phyloP scores from a whole-genome alignment of 2,329 filamentous ascomycete species.

The Calonectria multiphialidica region DNA sequence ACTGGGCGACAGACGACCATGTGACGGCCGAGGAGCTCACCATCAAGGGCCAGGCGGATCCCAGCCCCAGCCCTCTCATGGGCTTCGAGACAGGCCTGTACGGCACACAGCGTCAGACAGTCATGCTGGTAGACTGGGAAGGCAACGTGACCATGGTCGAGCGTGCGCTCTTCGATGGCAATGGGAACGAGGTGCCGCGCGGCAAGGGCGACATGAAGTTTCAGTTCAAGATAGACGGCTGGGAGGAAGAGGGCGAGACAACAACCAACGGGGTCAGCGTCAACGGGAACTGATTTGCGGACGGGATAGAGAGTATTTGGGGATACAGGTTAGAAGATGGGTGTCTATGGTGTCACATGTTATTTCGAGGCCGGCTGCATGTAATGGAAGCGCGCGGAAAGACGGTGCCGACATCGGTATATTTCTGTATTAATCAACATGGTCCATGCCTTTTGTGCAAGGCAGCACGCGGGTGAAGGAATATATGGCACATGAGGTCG shows the following conservation, averaged over 20 bases:
- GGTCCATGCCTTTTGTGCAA: not conserved
- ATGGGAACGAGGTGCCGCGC: slow-evolving; percentile 65
- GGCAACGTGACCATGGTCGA: slow-evolving; percentile 72
- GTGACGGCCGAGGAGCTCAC: slow-evolving; percentile 52
- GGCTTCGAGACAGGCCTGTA: slow-evolving; percentile 71
- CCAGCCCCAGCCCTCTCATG: slow-evolving; percentile 45
- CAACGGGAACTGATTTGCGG: slow-evolving; percentile 13
- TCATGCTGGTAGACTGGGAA: slow-evolving; percentile 72
- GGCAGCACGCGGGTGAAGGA: not conserved
- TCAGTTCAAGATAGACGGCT: slow-evolving; percentile 68
- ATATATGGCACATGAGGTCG: too few species aligned
- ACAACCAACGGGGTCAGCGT: not conserved
- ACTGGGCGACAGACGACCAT: slow-evolving; percentile 54
- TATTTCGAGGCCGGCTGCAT: not conserved
- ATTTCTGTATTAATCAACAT: slow-evolving; percentile 4
- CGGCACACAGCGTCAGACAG: slow-evolving; percentile 74
- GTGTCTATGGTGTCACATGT: not conserved
- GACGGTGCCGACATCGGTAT: not conserved
- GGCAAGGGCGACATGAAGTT: slow-evolving; percentile 69
- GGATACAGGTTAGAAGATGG: slow-evolving; percentile 3
- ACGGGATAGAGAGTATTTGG: not conserved
- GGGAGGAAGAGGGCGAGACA: slow-evolving; percentile 58
- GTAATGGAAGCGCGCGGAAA: not conserved
- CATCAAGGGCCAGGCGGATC: slow-evolving; percentile 53
- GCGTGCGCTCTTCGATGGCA: slow-evolving; percentile 69